phyloP scores from a whole-genome alignment of 371 early-diverging fungal species.

The Saksenaea oblongispora region DNA sequence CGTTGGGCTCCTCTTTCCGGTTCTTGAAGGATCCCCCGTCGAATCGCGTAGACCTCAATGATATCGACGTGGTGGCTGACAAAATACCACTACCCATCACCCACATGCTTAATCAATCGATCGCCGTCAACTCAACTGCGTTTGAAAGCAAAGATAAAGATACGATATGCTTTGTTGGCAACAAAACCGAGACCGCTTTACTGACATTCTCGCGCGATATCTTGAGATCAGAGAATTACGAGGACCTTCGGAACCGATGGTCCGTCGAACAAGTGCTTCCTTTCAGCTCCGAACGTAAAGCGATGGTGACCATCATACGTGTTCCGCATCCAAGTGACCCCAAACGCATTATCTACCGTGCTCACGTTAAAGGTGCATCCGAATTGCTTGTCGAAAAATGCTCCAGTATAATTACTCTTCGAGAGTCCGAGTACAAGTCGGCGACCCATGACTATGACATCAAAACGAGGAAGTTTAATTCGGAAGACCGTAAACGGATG shows the following conservation, averaged over 20 bases:
- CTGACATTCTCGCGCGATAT: constrained; percentile 59
- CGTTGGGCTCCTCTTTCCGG: constrained; percentile 51
- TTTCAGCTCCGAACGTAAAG: constrained; percentile 82
- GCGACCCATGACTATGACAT: constrained; percentile 40
- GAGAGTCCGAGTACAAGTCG: constrained; percentile 21
- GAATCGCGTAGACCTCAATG: constrained; percentile 30
- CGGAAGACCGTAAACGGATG: constrained; percentile 46
- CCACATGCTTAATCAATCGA: constrained; percentile 56
- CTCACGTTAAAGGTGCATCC: constrained; percentile 86
- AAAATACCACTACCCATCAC: constrained; percentile 41
- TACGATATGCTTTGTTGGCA: constrained; percentile 62
- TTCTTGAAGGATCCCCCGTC: constrained; percentile 38
- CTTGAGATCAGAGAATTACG: constrained; percentile 45
- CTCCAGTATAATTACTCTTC: constrained; percentile 33
- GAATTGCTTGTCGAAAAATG: constrained; percentile 73
- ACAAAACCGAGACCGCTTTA: constrained; percentile 90
- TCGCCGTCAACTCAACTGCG: constrained; percentile 84
- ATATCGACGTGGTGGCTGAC: constrained; percentile 27
- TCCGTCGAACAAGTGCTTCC: constrained; percentile 68
- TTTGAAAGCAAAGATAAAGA: constrained; percentile 70
- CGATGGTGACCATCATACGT: constrained; percentile 82
- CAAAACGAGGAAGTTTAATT: constrained; percentile 48
- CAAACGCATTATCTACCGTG: constrained; percentile 50
- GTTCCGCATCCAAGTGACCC: constrained; percentile 37
- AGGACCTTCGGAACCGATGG: constrained; percentile 45